Evolutionary conservation across 257 asterid species (phyloP).

Genomic region (Ilex asprella): DNA sequence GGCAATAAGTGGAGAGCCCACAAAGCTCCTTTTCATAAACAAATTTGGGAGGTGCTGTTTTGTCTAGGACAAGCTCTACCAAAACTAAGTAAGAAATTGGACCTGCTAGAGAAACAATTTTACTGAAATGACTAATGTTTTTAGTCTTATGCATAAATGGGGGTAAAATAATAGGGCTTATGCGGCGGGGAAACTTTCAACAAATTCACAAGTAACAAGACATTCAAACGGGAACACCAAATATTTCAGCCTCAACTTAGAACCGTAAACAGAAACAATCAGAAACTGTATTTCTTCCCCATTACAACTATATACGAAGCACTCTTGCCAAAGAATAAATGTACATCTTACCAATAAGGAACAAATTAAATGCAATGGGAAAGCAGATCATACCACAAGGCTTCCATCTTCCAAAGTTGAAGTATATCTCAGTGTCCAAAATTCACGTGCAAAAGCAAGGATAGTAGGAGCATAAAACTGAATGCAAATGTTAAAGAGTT

Average conservation of each 20-base stretch:
- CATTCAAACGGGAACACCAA: no score
- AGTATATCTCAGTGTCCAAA: conserved; percentile 48
- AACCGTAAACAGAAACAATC: not conserved
- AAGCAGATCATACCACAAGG: conserved; percentile 29
- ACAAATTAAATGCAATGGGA: not conserved
- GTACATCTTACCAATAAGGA: not conserved
- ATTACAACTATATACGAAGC: not conserved
- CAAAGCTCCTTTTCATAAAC: no score
- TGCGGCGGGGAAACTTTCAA: not conserved
- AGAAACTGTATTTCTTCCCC: not conserved
- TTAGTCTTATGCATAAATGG: not conserved
- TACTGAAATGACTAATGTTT: no score
- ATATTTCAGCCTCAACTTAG: no score
- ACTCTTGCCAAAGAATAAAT: no score
- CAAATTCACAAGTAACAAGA: no score
- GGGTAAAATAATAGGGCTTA: not conserved
- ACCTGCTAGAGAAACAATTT: no score
- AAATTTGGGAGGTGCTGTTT: no score
- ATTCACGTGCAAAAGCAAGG: conserved; percentile 45
- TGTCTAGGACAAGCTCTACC: no score
- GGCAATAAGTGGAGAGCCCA: no score
- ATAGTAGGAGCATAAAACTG: conserved; percentile 46
- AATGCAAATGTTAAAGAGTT: not conserved
- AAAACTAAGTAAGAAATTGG: no score
- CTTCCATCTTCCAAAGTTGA: conserved; percentile 34